Percentiles rank a stretch among this genome's conserved stretches.
Evolutionary conservation across 345 rosid genomes (phyloP).

Genomic region (Nephelium lappaceum): DNA sequence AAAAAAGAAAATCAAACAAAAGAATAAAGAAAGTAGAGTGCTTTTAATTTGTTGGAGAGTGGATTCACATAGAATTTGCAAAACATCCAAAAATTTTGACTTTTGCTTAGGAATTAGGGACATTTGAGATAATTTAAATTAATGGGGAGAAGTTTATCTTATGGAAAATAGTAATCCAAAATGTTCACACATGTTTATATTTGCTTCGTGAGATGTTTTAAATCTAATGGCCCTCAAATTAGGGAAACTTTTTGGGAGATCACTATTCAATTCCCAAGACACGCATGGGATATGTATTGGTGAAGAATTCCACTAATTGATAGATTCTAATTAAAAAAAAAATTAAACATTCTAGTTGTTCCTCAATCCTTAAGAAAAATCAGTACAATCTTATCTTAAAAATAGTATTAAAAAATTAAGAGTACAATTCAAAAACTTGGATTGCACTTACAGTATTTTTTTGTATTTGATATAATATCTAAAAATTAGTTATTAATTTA

Average conservation of each 20-base stretch:
- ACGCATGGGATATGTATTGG: background rate
- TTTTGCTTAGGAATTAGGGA: constrained; percentile 13
- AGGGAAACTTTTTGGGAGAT: background rate
- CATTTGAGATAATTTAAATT: constrained; percentile 12
- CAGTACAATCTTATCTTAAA: no score
- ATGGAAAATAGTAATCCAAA: background rate
- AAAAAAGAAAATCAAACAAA: background rate
- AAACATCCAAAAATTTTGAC: constrained; percentile 16
- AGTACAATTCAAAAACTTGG: background rate
- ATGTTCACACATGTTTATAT: constrained; percentile 6
- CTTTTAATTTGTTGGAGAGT: background rate
- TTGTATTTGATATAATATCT: background rate
- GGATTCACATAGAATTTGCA: background rate
- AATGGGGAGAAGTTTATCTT: background rate
- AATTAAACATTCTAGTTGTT: background rate
- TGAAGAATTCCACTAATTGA: background rate
- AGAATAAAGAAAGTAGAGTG: background rate
- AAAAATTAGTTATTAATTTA: no score
- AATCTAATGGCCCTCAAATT: background rate
- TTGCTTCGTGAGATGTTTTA: background rate
- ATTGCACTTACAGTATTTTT: background rate
- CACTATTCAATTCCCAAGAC: background rate
- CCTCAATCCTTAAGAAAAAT: background rate
- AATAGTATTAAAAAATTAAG: no score
- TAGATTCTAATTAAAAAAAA: background rate